Conservation (phyloP, 1,139 yeast species). For the Suhomyces kunorum region DNA sequence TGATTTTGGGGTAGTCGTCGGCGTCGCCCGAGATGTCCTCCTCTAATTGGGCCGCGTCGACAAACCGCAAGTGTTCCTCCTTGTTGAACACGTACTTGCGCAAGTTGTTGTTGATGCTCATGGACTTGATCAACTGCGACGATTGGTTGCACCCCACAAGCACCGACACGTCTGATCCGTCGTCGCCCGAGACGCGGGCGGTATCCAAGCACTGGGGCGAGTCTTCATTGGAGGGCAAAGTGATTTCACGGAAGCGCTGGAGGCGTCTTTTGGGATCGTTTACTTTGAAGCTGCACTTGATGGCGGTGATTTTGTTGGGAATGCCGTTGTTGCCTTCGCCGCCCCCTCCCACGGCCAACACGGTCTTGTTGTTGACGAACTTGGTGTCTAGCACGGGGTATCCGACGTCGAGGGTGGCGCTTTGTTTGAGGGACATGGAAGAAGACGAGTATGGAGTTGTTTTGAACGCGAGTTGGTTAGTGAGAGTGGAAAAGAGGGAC, state of each 20-base stretch:
- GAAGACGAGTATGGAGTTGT: neutral
- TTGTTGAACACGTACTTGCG: conserved; percentile 59
- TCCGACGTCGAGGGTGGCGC: conserved; percentile 56
- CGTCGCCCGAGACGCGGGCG: conserved; percentile 29
- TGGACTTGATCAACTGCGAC: conserved; percentile 51
- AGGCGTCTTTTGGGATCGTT: conserved; percentile 51
- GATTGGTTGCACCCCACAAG: conserved; percentile 77
- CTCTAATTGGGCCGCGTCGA: conserved; percentile 59
- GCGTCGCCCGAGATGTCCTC: conserved; percentile 33
- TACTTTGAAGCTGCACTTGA: conserved; percentile 57
- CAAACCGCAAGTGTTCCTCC: conserved; percentile 62
- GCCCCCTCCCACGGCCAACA: conserved; percentile 89
- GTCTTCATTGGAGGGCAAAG: conserved; percentile 63
- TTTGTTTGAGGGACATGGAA: conserved; percentile 36
- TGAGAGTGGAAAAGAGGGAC: neutral
- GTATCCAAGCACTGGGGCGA: conserved; percentile 73
- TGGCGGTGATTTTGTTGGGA: conserved; percentile 79
- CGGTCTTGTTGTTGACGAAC: conserved; percentile 60
- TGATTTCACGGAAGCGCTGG: conserved; percentile 63
- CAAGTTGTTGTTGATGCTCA: conserved; percentile 70
- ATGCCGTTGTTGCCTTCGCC: conserved; percentile 91
- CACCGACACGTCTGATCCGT: conserved; percentile 47
- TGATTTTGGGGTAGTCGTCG: conserved; percentile 61
- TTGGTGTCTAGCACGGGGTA: conserved; percentile 83
- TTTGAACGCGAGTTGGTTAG: conserved; percentile 1